Evolutionary conservation across 805 yeast genomes (phyloP).

Genomic region (Huiozyma sinensis): DNA sequence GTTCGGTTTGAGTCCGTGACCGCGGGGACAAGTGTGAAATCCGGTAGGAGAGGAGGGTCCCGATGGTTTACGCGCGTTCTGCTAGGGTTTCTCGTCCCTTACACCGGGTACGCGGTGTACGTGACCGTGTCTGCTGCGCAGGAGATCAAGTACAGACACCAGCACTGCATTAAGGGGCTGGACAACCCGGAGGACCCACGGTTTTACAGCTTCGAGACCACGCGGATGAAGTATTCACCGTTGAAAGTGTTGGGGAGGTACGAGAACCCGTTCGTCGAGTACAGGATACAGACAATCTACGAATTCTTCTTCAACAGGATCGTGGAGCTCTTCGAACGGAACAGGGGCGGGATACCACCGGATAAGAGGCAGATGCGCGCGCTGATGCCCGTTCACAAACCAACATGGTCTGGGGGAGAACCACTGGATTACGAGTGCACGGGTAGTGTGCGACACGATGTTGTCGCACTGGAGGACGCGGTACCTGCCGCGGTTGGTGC

Average conservation of each 20-base stretch:
- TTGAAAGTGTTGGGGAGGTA: constrained; percentile 62
- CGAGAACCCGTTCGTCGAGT: constrained; percentile 86
- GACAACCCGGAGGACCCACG: no score
- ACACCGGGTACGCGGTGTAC: constrained; percentile 56
- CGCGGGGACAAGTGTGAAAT: neutral
- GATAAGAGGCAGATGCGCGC: constrained; percentile 38
- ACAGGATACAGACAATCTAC: constrained; percentile 78
- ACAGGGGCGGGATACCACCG: constrained; percentile 50
- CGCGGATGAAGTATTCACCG: constrained; percentile 32
- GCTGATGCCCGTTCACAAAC: constrained; percentile 48
- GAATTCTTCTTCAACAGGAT: constrained; percentile 72
- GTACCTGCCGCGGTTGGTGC: neutral
- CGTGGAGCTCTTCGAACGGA: constrained; percentile 54
- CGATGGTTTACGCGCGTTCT: neutral
- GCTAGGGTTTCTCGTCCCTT: constrained; percentile 29
- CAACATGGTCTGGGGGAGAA: constrained; percentile 33
- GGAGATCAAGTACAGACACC: constrained; percentile 40
- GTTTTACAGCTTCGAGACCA: neutral
- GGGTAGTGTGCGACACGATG: neutral
- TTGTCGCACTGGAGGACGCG: neutral
- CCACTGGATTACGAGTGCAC: constrained; percentile 1
- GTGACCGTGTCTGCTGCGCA: constrained; percentile 44
- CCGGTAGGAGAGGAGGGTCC: neutral
- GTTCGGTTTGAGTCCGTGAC: neutral
- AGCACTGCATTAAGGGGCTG: constrained; percentile 2